Conservation (phyloP, 495 filamentous ascomycete species). For the Polyplosphaeria fusca region DNA sequence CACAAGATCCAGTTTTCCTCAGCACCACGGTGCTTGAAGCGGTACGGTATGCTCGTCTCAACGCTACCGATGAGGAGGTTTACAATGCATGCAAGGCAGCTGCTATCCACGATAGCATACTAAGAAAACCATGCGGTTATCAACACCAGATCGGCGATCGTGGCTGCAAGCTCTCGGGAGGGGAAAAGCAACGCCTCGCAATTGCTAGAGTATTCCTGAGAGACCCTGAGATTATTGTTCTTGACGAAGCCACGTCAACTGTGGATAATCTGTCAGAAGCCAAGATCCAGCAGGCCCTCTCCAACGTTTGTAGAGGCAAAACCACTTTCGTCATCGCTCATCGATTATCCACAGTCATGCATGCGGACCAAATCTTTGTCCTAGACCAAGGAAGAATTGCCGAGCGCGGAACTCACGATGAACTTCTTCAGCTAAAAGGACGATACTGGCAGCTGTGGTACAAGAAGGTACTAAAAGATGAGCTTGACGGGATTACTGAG, state of each 20-base stretch:
- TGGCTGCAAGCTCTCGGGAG: slow-evolving; percentile 68
- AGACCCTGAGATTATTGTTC: slow-evolving; percentile 50
- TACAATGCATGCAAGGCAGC: slow-evolving; percentile 68
- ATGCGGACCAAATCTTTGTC: slow-evolving; percentile 65
- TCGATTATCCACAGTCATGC: slow-evolving; percentile 68
- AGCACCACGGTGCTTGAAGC: slow-evolving; percentile 74
- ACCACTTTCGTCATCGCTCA: slow-evolving; percentile 49
- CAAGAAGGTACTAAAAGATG: slow-evolving; percentile 13
- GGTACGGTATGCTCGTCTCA: slow-evolving; percentile 62
- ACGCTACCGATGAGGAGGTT: slow-evolving; percentile 52
- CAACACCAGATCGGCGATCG: slow-evolving; percentile 59
- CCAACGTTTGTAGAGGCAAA: slow-evolving; percentile 33
- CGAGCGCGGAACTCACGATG: slow-evolving; percentile 63
- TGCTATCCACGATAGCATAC: slow-evolving; percentile 40
- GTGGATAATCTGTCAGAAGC: slow-evolving; percentile 62
- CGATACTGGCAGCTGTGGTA: slow-evolving; percentile 29
- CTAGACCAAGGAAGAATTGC: slow-evolving; percentile 61
- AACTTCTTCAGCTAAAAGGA: slow-evolving; percentile 43
- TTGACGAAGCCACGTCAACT: slow-evolving; percentile 56
- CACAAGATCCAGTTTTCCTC: slow-evolving; percentile 64
- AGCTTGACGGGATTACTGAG: not conserved
- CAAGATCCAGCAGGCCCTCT: slow-evolving; percentile 65
- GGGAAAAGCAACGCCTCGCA: slow-evolving; percentile 71
- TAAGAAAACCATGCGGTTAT: slow-evolving; percentile 55
- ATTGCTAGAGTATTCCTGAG: slow-evolving; percentile 62